These are phyloP conservation scores for Triangularia verruculosa DNA, from an alignment of 2,329 filamentous ascomycete species.

Conservation along the genomic window DNA sequence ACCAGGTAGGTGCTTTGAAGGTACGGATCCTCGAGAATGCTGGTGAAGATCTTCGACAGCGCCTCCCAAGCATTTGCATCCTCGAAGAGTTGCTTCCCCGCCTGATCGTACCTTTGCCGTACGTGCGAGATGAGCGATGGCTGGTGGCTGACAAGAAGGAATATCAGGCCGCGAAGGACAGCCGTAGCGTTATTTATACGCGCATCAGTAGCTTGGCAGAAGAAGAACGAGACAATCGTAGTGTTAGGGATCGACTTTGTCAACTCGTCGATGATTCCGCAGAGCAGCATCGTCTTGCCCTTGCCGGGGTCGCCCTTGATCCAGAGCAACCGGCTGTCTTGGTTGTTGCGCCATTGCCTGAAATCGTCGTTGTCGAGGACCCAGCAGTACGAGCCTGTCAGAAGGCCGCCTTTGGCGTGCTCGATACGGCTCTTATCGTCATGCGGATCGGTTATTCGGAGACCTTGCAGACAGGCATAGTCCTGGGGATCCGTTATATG, in stretches of 20 bases:
- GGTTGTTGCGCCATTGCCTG: conserved; percentile 26
- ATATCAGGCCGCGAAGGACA: conserved; percentile 34
- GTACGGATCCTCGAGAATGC: no score
- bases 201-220: conserved; percentile 31
- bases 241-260: not conserved
- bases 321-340: conserved; percentile 30
- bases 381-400: conserved; percentile 36
- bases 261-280: conserved; percentile 35
- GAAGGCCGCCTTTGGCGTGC: conserved; percentile 34
- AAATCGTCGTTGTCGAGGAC: conserved; percentile 33
- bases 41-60: no score
- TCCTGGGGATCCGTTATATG: not conserved
- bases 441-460: not conserved
- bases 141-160: conserved; percentile 27
- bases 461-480: not conserved
- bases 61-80: no score
- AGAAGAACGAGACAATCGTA: conserved; percentile 28
- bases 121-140: conserved; percentile 33
- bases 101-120: no score
- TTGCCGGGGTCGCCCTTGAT: no score
- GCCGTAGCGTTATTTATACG: conserved; percentile 26
- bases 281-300: conserved; percentile 43
- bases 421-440: conserved; percentile 29
- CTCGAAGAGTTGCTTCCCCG: no score
- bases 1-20: no score